Evolutionary conservation across 352 stramenopile species (phyloP), one percentile per base, ranked within the genome.

Genomic region (Phytophthora quininea): DNA sequence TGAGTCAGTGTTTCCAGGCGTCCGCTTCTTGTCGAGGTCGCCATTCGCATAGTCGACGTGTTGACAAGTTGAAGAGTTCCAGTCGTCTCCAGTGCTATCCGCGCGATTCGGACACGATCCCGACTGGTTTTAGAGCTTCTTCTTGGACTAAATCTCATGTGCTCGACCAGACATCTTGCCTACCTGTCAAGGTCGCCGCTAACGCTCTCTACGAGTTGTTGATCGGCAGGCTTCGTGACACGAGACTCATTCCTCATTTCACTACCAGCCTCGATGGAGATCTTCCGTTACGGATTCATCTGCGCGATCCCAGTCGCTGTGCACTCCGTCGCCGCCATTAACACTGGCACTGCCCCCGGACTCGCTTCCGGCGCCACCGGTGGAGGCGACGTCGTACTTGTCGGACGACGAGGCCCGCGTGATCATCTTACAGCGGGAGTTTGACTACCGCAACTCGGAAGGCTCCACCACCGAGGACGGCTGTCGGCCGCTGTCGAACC

Each of bases 361-460:
- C 59, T 73, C 43, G 66, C 60, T n/a, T 69, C 54, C 5, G 43
- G 35, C 15, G 56, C 56, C 11, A 70, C 56, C 5, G 66, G 66
- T 1, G 67, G 67, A 29, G 67, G 67, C n/a, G 53, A 54, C 8
- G 31, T 59, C 30, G 15, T 74, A 74, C 51, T 50, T 74, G 38
- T 54, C 30, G 38, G 69, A 73, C 51, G 69, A 69, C 8, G 54
- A 61, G 30, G 14, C 69, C 11, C 58, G 63, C 30, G 70, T 77
- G 40, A 77, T 77, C 52, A 48, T 75, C 30, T 49, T 77, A 29
- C 48, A 71, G 30, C 67, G 73, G 49, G 58, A 69, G 42, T 73
- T 73, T 37, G 56, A 64, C 58, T 76, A 66, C 60, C 30, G 29
- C 14, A 57, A 33, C 3, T 54, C 66, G 30, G 69, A 74, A 24